These are phyloP conservation scores for Phytophthora pluvialis DNA, from an alignment of 352 stramenopile species.

Conservation along the genomic window DNA sequence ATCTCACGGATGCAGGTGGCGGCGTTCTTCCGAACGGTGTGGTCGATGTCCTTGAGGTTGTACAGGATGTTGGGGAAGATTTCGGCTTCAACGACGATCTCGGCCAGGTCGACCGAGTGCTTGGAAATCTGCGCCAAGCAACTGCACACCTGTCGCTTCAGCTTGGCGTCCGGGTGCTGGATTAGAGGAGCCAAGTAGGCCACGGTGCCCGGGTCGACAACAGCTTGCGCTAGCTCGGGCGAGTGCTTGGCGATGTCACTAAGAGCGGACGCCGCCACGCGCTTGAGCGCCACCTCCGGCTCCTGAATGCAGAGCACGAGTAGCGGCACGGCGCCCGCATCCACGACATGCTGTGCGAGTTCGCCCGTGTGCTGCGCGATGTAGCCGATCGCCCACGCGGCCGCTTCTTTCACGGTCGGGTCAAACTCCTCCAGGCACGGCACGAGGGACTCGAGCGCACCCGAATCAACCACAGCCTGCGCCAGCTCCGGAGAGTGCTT, in stretches of 20 bases:
- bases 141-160: constrained; percentile 93
- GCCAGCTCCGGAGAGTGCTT: constrained; percentile 96
- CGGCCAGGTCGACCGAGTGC: constrained; percentile 94
- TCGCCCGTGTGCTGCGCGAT: constrained; percentile 95
- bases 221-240: constrained; percentile 92
- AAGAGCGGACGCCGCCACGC: constrained; percentile 92
- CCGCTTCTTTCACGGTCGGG: constrained; percentile 94
- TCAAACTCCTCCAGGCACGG: constrained; percentile 96
- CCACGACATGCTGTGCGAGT: constrained; percentile 94
- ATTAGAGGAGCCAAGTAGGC: constrained; percentile 95
- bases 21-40: constrained; percentile 95
- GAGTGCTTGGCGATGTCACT: constrained; percentile 96
- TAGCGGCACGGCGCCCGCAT: constrained; percentile 92
- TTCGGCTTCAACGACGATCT: constrained; percentile 96
- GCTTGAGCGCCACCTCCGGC: constrained; percentile 95
- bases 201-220: constrained; percentile 93
- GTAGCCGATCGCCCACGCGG: constrained; percentile 95
- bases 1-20: constrained; percentile 95
- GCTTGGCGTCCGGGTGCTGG: constrained; percentile 93
- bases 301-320: constrained; percentile 97
- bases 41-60: constrained; percentile 95
- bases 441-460: constrained; percentile 92
- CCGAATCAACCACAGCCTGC: constrained; percentile 94
- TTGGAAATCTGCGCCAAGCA: constrained; percentile 96
- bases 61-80: constrained; percentile 97